Percentiles rank a stretch among this genome's conserved stretches.
Evolutionary conservation across 345 rosid genomes (phyloP).

Genomic region (Salix dunnii): DNA sequence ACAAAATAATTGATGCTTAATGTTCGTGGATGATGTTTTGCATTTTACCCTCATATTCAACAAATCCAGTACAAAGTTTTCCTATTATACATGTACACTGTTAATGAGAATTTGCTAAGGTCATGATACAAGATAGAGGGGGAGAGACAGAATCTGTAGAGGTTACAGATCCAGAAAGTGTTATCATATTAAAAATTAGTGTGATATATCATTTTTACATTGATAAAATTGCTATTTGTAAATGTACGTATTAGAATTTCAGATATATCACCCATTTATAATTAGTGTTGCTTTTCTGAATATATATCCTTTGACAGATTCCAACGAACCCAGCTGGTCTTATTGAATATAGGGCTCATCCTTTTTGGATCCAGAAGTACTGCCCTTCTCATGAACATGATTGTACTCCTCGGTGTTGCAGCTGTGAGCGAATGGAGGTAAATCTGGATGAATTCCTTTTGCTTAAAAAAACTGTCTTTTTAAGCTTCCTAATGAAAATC

Average conservation of each 20-base stretch:
- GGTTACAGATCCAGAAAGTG: not conserved
- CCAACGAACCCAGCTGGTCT: conserved; percentile 34
- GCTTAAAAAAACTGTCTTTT: not conserved
- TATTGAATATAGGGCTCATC: conserved; percentile 37
- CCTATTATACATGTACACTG: not conserved
- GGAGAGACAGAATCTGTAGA: not conserved
- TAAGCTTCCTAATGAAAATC: not conserved
- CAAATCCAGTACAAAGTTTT: no score
- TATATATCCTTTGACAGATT: conserved; percentile 31
- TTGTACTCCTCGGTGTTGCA: conserved; percentile 34
- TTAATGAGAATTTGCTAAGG: not conserved
- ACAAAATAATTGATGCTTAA: not conserved
- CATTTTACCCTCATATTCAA: not conserved
- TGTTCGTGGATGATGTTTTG: not conserved
- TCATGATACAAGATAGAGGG: not conserved
- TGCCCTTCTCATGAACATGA: conserved; percentile 38
- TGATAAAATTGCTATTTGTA: conserved; percentile 2
- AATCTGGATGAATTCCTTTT: conserved; percentile 25
- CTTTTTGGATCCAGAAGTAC: conserved; percentile 36
- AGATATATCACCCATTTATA: conserved; percentile 12
- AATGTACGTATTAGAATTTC: conserved; percentile 12
- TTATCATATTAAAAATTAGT: not conserved
- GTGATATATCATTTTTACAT: not conserved
- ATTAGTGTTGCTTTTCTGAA: conserved; percentile 26
- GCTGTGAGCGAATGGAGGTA: conserved; percentile 42